Percentiles rank a stretch among this genome's conserved stretches.
These are phyloP conservation scores for Eimeria maxima DNA, from an alignment of 169 alveolate genomes.

Conservation along the genomic window DNA sequence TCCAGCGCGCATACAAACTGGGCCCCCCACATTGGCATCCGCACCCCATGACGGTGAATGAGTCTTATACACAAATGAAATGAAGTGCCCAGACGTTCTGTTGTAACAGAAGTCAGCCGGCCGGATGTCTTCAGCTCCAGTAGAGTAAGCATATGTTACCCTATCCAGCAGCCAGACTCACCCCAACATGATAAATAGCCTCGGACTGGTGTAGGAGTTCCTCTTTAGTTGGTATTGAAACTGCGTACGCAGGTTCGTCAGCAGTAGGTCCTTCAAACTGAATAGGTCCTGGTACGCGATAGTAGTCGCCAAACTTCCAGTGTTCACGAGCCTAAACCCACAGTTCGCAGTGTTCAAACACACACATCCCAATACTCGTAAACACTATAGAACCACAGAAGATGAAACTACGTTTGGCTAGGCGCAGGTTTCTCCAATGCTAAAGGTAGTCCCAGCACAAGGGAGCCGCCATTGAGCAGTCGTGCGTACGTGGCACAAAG, in stretches of 20 bases:
- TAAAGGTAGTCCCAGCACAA: not conserved
- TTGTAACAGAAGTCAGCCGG: not conserved
- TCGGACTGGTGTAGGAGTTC: conserved; percentile 80
- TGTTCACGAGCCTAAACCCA: conserved; percentile 91
- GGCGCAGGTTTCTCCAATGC: not conserved
- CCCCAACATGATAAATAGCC: conserved; percentile 56
- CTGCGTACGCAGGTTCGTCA: conserved; percentile 73
- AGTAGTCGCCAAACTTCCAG: conserved; percentile 97
- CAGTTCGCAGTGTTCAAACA: not conserved
- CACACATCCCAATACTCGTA: not conserved
- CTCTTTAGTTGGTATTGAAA: conserved; percentile 64
- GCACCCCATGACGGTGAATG: not conserved
- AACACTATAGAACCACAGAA: not conserved
- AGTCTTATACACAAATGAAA: not conserved
- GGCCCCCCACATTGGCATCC: not conserved
- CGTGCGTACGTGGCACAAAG: not conserved
- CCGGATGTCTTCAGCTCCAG: not conserved
- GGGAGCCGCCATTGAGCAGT: not conserved
- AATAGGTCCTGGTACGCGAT: conserved; percentile 98
- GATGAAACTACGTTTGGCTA: not conserved
- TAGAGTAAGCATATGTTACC: not conserved
- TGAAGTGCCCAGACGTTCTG: not conserved
- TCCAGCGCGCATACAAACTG: not conserved
- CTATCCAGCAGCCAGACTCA: not conserved
- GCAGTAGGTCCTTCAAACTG: conserved; percentile 90